Base-by-base conservation (phyloP, 768 basidiomycete species). In the Cystobasidium ongulense region DNA sequence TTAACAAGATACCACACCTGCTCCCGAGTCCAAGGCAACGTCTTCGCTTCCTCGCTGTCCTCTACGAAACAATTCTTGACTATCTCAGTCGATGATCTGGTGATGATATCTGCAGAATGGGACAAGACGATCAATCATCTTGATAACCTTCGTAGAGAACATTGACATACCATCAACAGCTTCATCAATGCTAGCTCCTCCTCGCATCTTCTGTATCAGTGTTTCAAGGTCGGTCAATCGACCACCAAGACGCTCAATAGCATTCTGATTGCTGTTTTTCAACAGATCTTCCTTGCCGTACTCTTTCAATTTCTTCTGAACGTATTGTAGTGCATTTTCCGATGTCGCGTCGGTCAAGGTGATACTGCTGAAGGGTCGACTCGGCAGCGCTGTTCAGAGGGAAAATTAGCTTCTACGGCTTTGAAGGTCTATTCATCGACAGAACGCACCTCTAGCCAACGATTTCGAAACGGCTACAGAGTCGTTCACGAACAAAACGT, bases 31-130 rank as follows among this genome's bases (percentile, higher is more conserved):
- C 96, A 99, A 0, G 87, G 84, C 43, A 95, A 81, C 57, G 79
- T 83, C 81, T 92, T 93, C 1, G 89, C 89, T 78, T 96, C 94
- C 68, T 95, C 92, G 0, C 84, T 81, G 78, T 96, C 94, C 76
- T 96, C 93, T 0, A 93, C 95, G 79, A 97, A 99, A 0, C 90
- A 90, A 59, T 86, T 89, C 84, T 97, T 97, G 59, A 90, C 84
- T 63, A 98, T 82, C 80, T 96, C 93, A 38, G 87, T 85, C 11
- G 92, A n/a, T 38, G 88, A 88, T 18, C 90, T 86, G 25, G 82
- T 81, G 74, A 96, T 86, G 77, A 98, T 91, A 78, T 97, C 94
- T 41, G 64, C 39, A 38, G 64, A n/a, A 66, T 23, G 11, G 52
- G n/a, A 29, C n/a, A n/a, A n/a, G n/a, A n/a, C n/a, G n/a, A n/a